Evolutionary conservation across 1,284 basidiomycete species (phyloP).

Genomic region (Anthracocystis setariae): DNA sequence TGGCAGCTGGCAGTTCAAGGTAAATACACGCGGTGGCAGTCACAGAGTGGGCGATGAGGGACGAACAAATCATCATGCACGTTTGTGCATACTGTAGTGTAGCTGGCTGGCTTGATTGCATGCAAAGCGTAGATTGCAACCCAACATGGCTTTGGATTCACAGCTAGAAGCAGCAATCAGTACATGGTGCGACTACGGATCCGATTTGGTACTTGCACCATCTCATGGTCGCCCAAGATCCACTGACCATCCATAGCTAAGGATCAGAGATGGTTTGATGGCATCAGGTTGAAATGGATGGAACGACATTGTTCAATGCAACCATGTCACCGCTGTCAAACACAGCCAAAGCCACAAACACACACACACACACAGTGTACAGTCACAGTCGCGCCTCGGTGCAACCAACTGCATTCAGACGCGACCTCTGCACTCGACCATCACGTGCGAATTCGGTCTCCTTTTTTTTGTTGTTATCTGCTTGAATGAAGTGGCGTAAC

Average conservation of each 20-base stretch:
- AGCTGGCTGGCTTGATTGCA: neutral
- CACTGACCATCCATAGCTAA: no score
- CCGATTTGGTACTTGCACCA: no score
- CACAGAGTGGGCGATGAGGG: neutral
- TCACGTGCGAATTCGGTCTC: neutral
- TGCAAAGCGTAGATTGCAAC: constrained; percentile 4
- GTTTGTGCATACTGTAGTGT: constrained; percentile 7
- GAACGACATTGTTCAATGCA: no score
- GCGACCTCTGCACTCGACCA: neutral
- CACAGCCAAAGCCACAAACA: neutral
- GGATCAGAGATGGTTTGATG: no score
- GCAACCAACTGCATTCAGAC: neutral
- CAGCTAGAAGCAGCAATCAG: no score
- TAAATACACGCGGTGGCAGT: constrained; percentile 13
- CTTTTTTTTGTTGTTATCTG: no score
- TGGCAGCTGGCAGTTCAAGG: neutral
- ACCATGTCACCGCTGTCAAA: neutral
- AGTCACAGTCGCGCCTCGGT: neutral
- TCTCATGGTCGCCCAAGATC: no score
- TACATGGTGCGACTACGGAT: no score
- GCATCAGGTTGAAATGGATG: no score
- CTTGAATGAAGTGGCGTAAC: no score
- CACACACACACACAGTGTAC: no score
- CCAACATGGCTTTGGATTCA: constrained; percentile 4
- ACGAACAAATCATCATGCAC: constrained; percentile 1